Evolutionary conservation across 2,329 filamentous ascomycete genomes (phyloP).

Genomic region (Uncinocarpus reesii): DNA sequence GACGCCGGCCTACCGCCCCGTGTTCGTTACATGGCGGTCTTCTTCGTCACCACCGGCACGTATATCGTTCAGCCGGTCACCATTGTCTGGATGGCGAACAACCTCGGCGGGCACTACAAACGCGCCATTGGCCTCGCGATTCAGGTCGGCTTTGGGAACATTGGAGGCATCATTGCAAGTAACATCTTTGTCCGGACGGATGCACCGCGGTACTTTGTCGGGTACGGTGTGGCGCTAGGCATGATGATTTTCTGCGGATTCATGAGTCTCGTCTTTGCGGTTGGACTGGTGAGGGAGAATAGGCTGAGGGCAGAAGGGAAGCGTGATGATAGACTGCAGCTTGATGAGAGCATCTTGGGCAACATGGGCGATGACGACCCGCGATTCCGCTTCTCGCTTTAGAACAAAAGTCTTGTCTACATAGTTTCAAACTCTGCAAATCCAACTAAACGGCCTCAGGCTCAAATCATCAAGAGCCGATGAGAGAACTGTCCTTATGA

Average conservation of each 20-base stretch:
- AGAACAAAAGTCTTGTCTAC: too few species aligned
- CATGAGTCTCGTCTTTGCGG: constrained; percentile 21
- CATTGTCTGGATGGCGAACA: constrained; percentile 61
- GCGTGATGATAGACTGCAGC: constrained; percentile 20
- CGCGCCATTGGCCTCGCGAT: constrained; percentile 57
- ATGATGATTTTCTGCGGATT: constrained; percentile 24
- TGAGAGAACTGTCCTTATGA: too few species aligned
- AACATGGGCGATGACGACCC: constrained; percentile 30
- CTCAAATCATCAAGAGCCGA: too few species aligned
- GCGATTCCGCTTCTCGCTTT: constrained; percentile 27
- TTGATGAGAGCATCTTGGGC: constrained; percentile 21
- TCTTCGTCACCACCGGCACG: constrained; percentile 56
- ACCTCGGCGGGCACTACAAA: constrained; percentile 61
- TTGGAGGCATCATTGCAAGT: constrained; percentile 58
- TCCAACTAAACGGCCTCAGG: too few species aligned
- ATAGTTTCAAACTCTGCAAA: too few species aligned
- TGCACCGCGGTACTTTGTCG: constrained; percentile 53
- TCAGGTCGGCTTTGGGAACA: constrained; percentile 61
- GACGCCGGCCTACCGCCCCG: constrained; percentile 37
- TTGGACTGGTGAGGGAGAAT: constrained; percentile 25
- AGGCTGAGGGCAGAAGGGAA: constrained; percentile 22
- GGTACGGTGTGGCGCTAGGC: constrained; percentile 55
- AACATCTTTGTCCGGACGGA: constrained; percentile 55
- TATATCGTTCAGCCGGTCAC: constrained; percentile 53
- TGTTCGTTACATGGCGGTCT: constrained; percentile 50